A percentile compares a stretch with the other conserved stretches of the same genome.
Conservation (phyloP, 352 stramenopile genomes). For the Globisporangium ultimum region DNA sequence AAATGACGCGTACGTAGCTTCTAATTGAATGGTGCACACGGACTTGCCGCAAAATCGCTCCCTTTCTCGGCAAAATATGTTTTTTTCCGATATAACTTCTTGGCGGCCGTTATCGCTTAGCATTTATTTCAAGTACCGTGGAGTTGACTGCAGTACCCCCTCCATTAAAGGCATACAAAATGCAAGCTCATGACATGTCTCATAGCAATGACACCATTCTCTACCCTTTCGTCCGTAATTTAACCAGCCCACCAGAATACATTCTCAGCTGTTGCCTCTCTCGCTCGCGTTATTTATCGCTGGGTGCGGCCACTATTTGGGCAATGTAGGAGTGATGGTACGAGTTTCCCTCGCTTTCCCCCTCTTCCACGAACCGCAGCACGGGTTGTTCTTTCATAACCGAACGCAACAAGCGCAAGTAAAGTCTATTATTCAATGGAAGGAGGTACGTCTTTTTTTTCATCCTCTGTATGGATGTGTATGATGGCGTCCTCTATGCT, state of each 20-base stretch:
- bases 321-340: conserved; percentile 5
- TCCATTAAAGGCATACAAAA: neutral
- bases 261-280: neutral
- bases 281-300: neutral
- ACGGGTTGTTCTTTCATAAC: conserved; percentile 10
- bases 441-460: conserved; percentile 27
- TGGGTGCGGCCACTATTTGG: conserved; percentile 6
- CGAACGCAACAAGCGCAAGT: conserved; percentile 28
- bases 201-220: neutral
- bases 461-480: too few species aligned
- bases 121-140: neutral
- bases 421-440: conserved; percentile 35
- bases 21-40: conserved; percentile 28
- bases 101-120: neutral
- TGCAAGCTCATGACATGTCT: conserved; percentile 2
- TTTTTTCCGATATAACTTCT: conserved; percentile 2
- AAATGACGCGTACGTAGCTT: neutral
- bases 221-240: neutral
- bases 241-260: conserved; percentile 11
- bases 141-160: neutral
- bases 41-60: conserved; percentile 3
- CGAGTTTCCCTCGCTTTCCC: neutral
- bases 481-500: too few species aligned
- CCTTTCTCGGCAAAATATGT: conserved; percentile 9
- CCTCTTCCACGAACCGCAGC: neutral